phyloP scores from a whole-genome alignment of 2,329 filamentous ascomycete species.

The Phoma sp. region DNA sequence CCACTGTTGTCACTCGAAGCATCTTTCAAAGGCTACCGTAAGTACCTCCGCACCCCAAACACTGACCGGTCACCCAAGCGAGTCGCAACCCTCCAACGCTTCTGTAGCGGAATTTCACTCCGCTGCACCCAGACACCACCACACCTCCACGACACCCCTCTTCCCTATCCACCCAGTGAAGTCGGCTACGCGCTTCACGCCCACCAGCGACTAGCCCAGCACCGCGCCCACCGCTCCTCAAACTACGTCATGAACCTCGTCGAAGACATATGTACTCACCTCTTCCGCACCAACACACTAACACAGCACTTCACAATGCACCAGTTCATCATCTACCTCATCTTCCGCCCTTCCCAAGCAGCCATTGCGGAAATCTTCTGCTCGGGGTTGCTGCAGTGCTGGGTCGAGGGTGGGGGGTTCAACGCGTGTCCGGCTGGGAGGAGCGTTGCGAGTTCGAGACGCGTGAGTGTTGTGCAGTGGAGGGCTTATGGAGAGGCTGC shows the following conservation, averaged over 20 bases:
- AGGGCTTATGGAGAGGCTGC: constrained; percentile 16
- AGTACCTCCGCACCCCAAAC: constrained; percentile 30
- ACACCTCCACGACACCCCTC: constrained; percentile 16
- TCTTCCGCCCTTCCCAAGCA: constrained; percentile 32
- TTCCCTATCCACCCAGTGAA: constrained; percentile 31
- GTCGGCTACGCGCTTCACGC: constrained; percentile 36
- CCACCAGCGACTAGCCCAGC: constrained; percentile 27
- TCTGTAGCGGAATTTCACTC: constrained; percentile 24
- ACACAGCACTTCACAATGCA: constrained; percentile 34
- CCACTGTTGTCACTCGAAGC: constrained; percentile 5
- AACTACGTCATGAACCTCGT: constrained; percentile 43
- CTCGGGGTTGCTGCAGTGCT: constrained; percentile 37
- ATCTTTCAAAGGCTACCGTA: constrained; percentile 26
- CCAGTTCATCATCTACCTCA: constrained; percentile 35
- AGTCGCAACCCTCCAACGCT: constrained; percentile 19
- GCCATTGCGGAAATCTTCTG: constrained; percentile 40
- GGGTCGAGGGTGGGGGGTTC: constrained; percentile 38
- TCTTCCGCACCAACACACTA: constrained; percentile 11
- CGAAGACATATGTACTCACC: constrained; percentile 33
- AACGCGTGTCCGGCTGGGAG: constrained; percentile 37
- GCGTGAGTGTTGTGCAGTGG: constrained; percentile 26
- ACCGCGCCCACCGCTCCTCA: constrained; percentile 29
- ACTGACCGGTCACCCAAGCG: constrained; percentile 22
- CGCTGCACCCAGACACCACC: constrained; percentile 23
- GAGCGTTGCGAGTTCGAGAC: constrained; percentile 28